Evolutionary conservation across 1,284 basidiomycete species (phyloP).

Genomic region (Puccinia horiana): DNA sequence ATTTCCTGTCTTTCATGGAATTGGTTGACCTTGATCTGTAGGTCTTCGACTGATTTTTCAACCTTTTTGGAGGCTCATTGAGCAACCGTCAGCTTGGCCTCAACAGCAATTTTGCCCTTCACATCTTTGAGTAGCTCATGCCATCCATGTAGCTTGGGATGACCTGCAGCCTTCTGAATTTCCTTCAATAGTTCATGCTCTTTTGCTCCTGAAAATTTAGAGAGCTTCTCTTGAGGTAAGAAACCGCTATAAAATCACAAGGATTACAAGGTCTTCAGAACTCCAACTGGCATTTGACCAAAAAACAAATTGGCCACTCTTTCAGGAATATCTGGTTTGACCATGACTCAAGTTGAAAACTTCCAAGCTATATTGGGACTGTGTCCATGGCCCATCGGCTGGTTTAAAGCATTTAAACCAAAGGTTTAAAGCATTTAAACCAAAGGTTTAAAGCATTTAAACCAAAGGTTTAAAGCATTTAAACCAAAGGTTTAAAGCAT

Average conservation of each 20-base stretch:
- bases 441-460: too few species aligned
- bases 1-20: conserved; percentile 72
- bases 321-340: too few species aligned
- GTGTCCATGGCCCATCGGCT: too few species aligned
- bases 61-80: conserved; percentile 50
- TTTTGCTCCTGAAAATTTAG: conserved; percentile 88
- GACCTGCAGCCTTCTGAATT: conserved; percentile 78
- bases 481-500: too few species aligned
- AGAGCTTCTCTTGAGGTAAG: conserved; percentile 94
- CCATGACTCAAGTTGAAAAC: too few species aligned
- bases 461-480: too few species aligned
- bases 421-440: too few species aligned
- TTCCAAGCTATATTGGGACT: too few species aligned
- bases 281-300: too few species aligned
- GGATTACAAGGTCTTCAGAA: too few species aligned
- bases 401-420: too few species aligned
- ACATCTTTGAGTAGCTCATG: conserved; percentile 72
- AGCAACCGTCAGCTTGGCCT: conserved; percentile 57
- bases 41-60: conserved; percentile 60
- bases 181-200: conserved; percentile 79
- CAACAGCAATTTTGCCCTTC: conserved; percentile 65
- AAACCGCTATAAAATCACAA: conserved; percentile 70
- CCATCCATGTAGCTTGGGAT: conserved; percentile 74
- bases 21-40: conserved; percentile 75
- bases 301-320: too few species aligned